Evolutionary conservation across 768 basidiomycete genomes (phyloP).

Genomic region (Podaxis pistillaris): DNA sequence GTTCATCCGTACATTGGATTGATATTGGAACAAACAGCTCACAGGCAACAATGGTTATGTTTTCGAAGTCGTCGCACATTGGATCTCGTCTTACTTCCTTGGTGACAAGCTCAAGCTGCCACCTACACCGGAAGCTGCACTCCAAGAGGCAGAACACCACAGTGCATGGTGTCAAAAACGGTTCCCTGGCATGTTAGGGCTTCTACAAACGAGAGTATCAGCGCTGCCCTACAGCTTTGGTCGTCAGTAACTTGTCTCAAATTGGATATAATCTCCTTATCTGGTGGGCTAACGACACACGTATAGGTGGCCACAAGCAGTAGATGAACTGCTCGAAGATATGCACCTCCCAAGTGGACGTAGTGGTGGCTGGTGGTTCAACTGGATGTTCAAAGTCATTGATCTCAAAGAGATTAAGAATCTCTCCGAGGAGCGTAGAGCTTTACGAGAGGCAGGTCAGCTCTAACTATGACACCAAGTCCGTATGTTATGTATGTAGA

Average conservation of each 20-base stretch:
- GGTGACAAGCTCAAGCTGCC: slow-evolving; percentile 52
- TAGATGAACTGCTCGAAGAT: slow-evolving; percentile 58
- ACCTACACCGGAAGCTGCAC: slow-evolving; percentile 42
- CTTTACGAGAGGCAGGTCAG: slow-evolving; percentile 21
- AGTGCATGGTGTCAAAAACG: slow-evolving; percentile 55
- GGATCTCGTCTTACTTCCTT: slow-evolving; percentile 65
- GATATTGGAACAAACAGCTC: slow-evolving; percentile 34
- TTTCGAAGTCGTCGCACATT: slow-evolving; percentile 55
- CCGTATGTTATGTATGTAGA: too few species aligned
- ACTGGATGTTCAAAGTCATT: slow-evolving; percentile 59
- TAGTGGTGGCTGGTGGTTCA: slow-evolving; percentile 65
- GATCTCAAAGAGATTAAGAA: slow-evolving; percentile 45
- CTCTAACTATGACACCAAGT: not conserved
- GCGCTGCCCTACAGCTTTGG: slow-evolving; percentile 50
- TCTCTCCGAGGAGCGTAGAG: slow-evolving; percentile 46
- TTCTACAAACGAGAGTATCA: slow-evolving; percentile 55
- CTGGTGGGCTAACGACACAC: not conserved
- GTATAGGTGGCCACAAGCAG: slow-evolving; percentile 58
- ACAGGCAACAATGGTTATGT: slow-evolving; percentile 54
- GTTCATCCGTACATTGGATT: not conserved
- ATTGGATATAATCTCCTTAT: too few species aligned
- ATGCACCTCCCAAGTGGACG: slow-evolving; percentile 52
- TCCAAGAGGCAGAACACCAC: slow-evolving; percentile 38
- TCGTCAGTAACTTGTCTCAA: slow-evolving; percentile 36
- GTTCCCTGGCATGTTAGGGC: slow-evolving; percentile 47